A percentile compares a stretch with the other conserved stretches of the same genome.
Conservation (phyloP, 2,329 filamentous ascomycete species). For the Pyrenophora seminiperda region DNA sequence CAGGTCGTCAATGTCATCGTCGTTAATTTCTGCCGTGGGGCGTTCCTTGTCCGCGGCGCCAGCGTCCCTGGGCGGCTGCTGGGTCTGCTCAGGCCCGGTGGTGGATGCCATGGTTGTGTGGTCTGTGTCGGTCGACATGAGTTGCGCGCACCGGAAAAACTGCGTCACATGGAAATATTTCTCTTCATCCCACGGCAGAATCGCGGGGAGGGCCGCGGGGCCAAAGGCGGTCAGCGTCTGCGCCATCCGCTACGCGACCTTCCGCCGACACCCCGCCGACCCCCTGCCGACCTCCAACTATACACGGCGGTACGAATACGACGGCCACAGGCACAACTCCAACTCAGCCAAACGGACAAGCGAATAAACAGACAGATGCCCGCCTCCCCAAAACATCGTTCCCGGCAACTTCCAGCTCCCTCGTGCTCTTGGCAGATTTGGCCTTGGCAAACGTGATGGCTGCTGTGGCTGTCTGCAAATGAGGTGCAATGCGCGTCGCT, state of each 20-base stretch:
- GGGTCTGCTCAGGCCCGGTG: conserved; percentile 8
- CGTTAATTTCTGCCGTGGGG: conserved; percentile 51
- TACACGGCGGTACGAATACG: too few relatives aligned
- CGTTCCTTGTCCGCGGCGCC: conserved; percentile 10
- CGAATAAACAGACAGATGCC: too few relatives aligned
- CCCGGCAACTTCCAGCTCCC: too few relatives aligned
- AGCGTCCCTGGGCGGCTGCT: conserved; percentile 11
- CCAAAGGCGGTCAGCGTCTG: conserved; percentile 12
- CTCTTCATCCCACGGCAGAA: conserved; percentile 13
- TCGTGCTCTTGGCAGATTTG: too few relatives aligned
- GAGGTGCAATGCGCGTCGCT: neutral
- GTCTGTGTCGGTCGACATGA: neutral
- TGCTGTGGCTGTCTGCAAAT: too few relatives aligned
- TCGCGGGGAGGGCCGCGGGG: conserved; percentile 17
- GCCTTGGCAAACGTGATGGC: too few relatives aligned
- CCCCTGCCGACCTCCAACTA: too few relatives aligned
- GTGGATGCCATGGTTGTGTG: conserved; percentile 21
- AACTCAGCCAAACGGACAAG: too few relatives aligned
- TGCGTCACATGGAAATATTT: conserved; percentile 10
- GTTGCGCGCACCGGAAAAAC: neutral
- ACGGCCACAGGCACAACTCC: too few relatives aligned
- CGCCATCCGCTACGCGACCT: conserved; percentile 12
- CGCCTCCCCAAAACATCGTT: too few relatives aligned
- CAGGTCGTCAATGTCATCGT: conserved; percentile 68
- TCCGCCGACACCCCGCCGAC: neutral